These are phyloP conservation scores for Cryptococcus floricola DNA, from an alignment of 1,284 basidiomycete species.

Conservation along the genomic window DNA sequence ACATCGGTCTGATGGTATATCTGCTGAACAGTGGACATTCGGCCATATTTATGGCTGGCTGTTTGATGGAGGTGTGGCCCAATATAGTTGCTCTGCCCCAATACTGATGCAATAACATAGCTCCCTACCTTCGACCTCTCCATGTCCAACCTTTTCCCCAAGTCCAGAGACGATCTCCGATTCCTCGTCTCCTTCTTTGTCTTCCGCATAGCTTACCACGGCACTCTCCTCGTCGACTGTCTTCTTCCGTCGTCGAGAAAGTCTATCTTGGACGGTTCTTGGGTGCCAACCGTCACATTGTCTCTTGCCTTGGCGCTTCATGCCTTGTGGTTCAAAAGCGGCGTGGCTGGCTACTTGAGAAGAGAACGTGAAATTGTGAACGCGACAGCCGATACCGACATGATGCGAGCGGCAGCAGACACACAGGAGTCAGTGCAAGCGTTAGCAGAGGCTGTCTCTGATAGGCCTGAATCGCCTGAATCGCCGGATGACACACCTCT, in stretches of 20 bases:
- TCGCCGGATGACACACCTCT: conserved; percentile 43
- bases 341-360: conserved; percentile 55
- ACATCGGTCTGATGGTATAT: conserved; percentile 55
- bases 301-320: conserved; percentile 55
- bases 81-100: neutral
- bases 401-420: neutral
- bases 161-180: conserved; percentile 53
- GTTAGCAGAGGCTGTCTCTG: neutral
- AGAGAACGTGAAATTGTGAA: conserved; percentile 25
- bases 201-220: conserved; percentile 57
- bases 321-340: conserved; percentile 57
- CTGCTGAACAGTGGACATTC: conserved; percentile 50
- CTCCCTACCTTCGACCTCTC: conserved; percentile 60
- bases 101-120: conserved; percentile 25
- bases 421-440: neutral
- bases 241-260: conserved; percentile 42
- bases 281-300: conserved; percentile 51
- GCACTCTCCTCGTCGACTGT: conserved; percentile 50
- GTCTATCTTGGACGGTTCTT: conserved; percentile 39
- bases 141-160: conserved; percentile 53
- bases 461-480: neutral
- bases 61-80: conserved; percentile 54
- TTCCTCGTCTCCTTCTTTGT: conserved; percentile 58
- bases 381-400: neutral
- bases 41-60: conserved; percentile 54